Percentiles rank a stretch among this genome's conserved stretches.
phyloP scores from a whole-genome alignment of 192 early-diverging fungal species.

The Funneliformis geosporum region DNA sequence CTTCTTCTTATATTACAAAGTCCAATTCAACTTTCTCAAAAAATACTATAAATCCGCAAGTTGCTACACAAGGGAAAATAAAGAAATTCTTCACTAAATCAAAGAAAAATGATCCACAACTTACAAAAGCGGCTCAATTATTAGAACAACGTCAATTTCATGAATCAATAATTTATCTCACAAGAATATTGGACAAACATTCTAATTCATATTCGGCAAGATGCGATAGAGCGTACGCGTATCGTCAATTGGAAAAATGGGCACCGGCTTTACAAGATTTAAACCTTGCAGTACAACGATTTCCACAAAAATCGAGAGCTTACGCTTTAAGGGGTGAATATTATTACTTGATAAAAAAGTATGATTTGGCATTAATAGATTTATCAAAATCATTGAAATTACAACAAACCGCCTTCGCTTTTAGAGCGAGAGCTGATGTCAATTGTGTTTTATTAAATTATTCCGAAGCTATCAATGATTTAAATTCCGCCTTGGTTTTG shows the following conservation, averaged over 20 bases:
- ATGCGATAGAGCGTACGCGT: constrained; percentile 12
- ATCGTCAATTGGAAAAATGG: constrained; percentile 1
- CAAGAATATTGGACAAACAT: background rate
- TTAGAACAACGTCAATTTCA: background rate
- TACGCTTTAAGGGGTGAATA: constrained; percentile 2
- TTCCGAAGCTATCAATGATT: constrained; percentile 1
- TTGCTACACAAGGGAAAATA: background rate
- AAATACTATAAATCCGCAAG: background rate
- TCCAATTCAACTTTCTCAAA: background rate
- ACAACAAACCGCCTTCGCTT: background rate
- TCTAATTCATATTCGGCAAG: background rate
- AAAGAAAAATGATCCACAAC: background rate
- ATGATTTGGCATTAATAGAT: constrained; percentile 5
- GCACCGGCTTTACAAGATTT: constrained; percentile 8
- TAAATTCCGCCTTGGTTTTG: constrained; percentile 9
- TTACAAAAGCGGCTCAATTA: background rate
- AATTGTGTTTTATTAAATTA: background rate
- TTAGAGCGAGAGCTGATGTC: background rate
- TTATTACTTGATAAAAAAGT: background rate
- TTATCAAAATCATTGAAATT: background rate
- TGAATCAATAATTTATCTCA: background rate
- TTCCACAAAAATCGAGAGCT: constrained; percentile 15
- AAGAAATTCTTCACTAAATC: background rate
- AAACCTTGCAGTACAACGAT: background rate
- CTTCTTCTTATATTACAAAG: background rate